Evolutionary conservation across 192 early-diverging fungal genomes (phyloP).

Genomic region (Phlyctochytrium arcticum): DNA sequence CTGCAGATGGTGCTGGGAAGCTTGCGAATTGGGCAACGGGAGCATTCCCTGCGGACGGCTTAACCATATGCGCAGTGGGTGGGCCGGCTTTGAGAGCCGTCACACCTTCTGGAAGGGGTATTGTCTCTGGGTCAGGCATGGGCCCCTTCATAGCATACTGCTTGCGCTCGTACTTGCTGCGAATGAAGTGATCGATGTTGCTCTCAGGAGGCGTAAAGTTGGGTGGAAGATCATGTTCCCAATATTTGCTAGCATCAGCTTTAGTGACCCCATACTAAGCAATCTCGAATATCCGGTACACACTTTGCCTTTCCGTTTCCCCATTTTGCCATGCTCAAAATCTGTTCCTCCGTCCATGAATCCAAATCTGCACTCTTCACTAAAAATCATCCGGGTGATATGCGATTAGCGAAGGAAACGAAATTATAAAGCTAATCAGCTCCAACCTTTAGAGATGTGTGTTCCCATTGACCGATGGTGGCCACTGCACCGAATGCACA

Average conservation of each 20-base stretch:
- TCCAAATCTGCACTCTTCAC: constrained; percentile 85
- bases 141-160: constrained; percentile 68
- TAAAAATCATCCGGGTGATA: constrained; percentile 18
- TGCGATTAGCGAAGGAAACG: not conserved
- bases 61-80: not conserved
- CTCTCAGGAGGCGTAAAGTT: constrained; percentile 56
- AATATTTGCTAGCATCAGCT: constrained; percentile 34
- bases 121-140: constrained; percentile 68
- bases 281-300: not conserved
- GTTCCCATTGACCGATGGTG: constrained; percentile 79
- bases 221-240: constrained; percentile 46
- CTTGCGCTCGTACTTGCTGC: constrained; percentile 76
- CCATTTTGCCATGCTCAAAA: constrained; percentile 75
- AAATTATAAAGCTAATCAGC: too few relatives aligned
- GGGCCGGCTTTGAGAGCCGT: not conserved
- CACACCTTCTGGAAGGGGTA: constrained; percentile 26
- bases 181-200: constrained; percentile 70
- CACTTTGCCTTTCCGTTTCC: constrained; percentile 69
- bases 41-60: not conserved
- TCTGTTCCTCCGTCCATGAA: constrained; percentile 74
- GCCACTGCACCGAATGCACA: constrained; percentile 91
- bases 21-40: constrained; percentile 13
- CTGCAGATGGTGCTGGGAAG: constrained; percentile 4
- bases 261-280: not conserved
- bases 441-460: constrained; percentile 79